Percentiles rank a stretch among this genome's conserved stretches.
Evolutionary conservation across 2,329 filamentous ascomycete species (phyloP).

Genomic region (Ophiostoma triangulosporum): DNA sequence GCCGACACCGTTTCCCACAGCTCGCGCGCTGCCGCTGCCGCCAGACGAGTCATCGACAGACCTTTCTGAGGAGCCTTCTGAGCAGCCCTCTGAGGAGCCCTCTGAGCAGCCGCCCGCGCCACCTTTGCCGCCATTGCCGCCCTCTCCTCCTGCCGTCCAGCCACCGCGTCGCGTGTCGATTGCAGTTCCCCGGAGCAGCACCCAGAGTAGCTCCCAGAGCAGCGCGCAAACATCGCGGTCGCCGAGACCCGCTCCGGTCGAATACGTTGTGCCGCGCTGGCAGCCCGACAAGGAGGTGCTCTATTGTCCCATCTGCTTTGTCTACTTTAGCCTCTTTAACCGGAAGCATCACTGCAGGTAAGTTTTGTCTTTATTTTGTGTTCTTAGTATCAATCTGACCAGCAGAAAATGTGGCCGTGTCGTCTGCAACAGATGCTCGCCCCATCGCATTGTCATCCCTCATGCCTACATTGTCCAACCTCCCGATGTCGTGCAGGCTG

Average conservation of each 20-base stretch:
- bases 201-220: background rate
- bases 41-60: no score
- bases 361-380: slow-evolving; percentile 16
- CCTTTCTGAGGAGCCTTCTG: no score
- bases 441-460: slow-evolving; percentile 88
- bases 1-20: background rate
- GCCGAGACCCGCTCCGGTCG: slow-evolving; percentile 13
- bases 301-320: slow-evolving; percentile 71
- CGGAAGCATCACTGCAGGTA: slow-evolving; percentile 88
- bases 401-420: slow-evolving; percentile 78
- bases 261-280: slow-evolving; percentile 60
- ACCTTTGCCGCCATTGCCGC: no score
- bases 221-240: background rate
- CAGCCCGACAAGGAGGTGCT: slow-evolving; percentile 76
- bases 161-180: background rate
- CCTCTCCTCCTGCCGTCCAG: no score
- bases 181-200: background rate
- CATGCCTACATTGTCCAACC: slow-evolving; percentile 84
- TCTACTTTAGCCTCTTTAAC: slow-evolving; percentile 70
- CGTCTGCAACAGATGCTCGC: slow-evolving; percentile 80
- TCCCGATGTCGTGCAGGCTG: slow-evolving; percentile 27
- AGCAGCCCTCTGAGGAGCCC: background rate
- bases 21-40: background rate
- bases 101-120: background rate
- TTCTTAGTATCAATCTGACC: background rate